These are phyloP conservation scores for Metschnikowia colocasiae DNA, from an alignment of 805 yeast genomes.

Conservation along the genomic window DNA sequence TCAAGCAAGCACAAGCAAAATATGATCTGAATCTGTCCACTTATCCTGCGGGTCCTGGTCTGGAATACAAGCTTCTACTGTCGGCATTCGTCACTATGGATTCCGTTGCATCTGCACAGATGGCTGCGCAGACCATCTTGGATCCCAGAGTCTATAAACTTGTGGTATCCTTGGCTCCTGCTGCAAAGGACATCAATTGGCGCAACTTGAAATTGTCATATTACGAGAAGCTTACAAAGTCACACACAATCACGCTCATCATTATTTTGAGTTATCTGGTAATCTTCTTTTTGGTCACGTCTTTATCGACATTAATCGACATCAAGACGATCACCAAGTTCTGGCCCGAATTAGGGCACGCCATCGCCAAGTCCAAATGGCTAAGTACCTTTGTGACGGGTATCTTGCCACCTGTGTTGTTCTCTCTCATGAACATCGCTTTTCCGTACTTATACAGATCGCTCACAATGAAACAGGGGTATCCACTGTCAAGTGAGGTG, in stretches of 20 bases:
- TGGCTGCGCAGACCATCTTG: conserved; percentile 46
- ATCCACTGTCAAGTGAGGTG: conserved; percentile 54
- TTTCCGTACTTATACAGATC: conserved; percentile 55
- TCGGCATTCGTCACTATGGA: conserved; percentile 49
- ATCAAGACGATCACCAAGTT: conserved; percentile 51
- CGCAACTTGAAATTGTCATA: conserved; percentile 44
- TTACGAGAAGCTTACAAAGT: conserved; percentile 33
- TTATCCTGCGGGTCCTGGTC: conserved; percentile 23
- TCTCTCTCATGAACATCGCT: conserved; percentile 49
- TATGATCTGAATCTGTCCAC: conserved; percentile 29
- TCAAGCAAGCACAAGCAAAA: conserved; percentile 30
- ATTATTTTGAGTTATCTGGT: conserved; percentile 49
- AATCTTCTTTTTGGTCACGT: conserved; percentile 52
- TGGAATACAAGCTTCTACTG: conserved; percentile 37
- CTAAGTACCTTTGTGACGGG: conserved; percentile 57
- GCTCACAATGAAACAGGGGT: conserved; percentile 50
- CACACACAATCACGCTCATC: conserved; percentile 39
- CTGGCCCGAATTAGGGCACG: conserved; percentile 58
- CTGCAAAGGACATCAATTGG: conserved; percentile 45
- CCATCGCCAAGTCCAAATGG: conserved; percentile 48
- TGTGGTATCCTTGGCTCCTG: conserved; percentile 44
- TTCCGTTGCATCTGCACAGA: conserved; percentile 46
- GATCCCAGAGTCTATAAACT: conserved; percentile 44
- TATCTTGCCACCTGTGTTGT: conserved; percentile 57
- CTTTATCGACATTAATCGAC: conserved; percentile 54